These are phyloP conservation scores for Oryza officinalis DNA, from an alignment of 176 grass and related monocot genomes.

Conservation along the genomic window DNA sequence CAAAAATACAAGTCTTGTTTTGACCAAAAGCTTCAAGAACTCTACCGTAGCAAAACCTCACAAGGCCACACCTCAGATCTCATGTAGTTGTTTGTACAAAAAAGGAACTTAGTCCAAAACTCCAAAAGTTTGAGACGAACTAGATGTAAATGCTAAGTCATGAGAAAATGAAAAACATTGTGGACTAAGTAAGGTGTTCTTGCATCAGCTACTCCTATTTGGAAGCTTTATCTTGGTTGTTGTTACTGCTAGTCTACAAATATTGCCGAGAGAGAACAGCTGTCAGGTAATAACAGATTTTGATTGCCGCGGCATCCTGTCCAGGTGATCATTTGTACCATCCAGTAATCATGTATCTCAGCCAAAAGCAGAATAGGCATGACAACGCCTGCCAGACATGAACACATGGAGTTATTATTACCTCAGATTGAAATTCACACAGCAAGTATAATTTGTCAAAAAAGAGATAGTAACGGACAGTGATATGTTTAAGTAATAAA, in stretches of 20 bases:
- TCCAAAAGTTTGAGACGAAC: neutral
- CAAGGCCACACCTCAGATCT: neutral
- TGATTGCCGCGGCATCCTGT: neutral
- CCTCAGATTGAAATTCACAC: neutral
- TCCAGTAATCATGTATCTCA: slow-evolving; percentile 86
- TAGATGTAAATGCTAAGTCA: neutral
- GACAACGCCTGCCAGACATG: slow-evolving; percentile 67
- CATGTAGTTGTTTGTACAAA: slow-evolving; percentile 21
- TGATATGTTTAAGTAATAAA: neutral
- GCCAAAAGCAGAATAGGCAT: slow-evolving; percentile 84
- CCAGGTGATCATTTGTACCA: slow-evolving; percentile 84
- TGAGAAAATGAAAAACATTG: neutral
- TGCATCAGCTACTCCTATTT: slow-evolving; percentile 13
- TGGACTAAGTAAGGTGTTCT: neutral
- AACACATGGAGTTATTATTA: slow-evolving; percentile 33
- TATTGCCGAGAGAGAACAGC: neutral
- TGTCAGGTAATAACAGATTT: neutral
- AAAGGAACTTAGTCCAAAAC: neutral
- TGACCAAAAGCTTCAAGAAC: neutral
- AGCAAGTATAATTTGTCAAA: neutral
- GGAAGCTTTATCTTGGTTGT: neutral
- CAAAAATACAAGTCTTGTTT: neutral
- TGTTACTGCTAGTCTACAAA: slow-evolving; percentile 13
- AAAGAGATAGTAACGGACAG: neutral
- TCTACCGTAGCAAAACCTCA: neutral